phyloP scores from a whole-genome alignment of 306 rosid genomes.

The Vigna unguiculata region DNA sequence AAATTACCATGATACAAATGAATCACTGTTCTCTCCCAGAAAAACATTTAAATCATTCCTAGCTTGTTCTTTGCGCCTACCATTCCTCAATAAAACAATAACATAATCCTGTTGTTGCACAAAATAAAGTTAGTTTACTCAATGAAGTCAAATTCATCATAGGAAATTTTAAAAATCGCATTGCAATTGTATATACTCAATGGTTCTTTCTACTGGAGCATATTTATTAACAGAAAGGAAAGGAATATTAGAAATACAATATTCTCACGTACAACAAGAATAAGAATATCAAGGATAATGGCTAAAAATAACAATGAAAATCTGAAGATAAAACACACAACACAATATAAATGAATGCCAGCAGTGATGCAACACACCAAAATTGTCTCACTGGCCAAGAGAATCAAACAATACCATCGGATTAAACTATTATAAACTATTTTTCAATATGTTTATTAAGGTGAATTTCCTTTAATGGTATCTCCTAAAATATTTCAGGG shows the following conservation, averaged over 20 bases:
- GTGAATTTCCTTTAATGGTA: background rate
- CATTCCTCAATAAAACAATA: slow-evolving; percentile 88
- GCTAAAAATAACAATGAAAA: slow-evolving; percentile 7
- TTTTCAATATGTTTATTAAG: background rate
- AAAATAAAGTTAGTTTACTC: slow-evolving; percentile 33
- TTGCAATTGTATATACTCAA: slow-evolving; percentile 1
- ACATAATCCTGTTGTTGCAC: slow-evolving; percentile 83
- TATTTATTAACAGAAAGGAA: background rate
- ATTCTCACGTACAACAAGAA: background rate
- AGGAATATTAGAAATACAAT: background rate
- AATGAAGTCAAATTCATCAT: slow-evolving; percentile 23
- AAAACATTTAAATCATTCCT: slow-evolving; percentile 82
- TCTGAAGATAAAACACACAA: background rate
- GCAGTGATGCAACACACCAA: slow-evolving; percentile 12
- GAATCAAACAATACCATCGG: background rate
- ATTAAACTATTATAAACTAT: slow-evolving; percentile 1
- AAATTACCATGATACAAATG: slow-evolving; percentile 93
- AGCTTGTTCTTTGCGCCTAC: slow-evolving; percentile 86
- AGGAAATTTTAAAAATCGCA: background rate
- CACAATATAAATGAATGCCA: background rate
- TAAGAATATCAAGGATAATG: background rate
- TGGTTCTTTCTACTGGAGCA: background rate
- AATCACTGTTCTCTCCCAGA: slow-evolving; percentile 84
- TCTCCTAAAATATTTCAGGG: background rate
- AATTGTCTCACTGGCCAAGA: background rate